These are phyloP conservation scores for Lactuca saligna DNA, from an alignment of 129 eudicot species.

Conservation along the genomic window DNA sequence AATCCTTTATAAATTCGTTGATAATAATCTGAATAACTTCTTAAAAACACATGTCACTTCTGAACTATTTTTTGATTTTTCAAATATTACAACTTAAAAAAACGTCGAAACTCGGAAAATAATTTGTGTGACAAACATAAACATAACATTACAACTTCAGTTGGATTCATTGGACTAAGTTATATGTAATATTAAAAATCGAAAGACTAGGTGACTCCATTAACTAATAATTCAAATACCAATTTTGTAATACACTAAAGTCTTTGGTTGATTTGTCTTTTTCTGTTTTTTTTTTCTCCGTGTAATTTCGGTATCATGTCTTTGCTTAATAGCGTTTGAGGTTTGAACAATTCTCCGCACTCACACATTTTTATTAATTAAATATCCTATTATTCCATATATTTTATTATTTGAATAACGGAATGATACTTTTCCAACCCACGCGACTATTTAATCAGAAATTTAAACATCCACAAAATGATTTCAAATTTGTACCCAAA, in stretches of 20 bases:
- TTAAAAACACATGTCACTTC: too few species aligned
- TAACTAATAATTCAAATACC: constrained; percentile 2
- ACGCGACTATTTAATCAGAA: constrained; percentile 8
- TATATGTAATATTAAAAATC: neutral
- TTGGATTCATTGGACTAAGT: neutral
- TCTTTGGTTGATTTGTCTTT: constrained; percentile 2
- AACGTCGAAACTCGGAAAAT: too few species aligned
- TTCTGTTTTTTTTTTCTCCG: constrained; percentile 18
- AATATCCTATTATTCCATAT: neutral
- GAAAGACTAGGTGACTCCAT: neutral
- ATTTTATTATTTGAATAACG: neutral
- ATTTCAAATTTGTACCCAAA: constrained; percentile 12
- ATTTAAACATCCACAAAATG: neutral
- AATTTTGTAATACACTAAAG: constrained; percentile 2
- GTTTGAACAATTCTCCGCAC: neutral
- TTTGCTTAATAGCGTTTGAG: constrained; percentile 17
- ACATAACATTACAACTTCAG: too few species aligned
- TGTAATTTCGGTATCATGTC: constrained; percentile 23
- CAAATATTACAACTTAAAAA: too few species aligned
- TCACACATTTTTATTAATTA: neutral
- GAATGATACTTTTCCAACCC: neutral
- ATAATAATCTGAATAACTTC: too few species aligned
- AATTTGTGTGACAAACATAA: neutral
- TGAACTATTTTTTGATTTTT: too few species aligned
- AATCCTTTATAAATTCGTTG: too few species aligned